Evolutionary conservation across 2,329 filamentous ascomycete species (phyloP).

Genomic region (Xylariomycetidae sp.): DNA sequence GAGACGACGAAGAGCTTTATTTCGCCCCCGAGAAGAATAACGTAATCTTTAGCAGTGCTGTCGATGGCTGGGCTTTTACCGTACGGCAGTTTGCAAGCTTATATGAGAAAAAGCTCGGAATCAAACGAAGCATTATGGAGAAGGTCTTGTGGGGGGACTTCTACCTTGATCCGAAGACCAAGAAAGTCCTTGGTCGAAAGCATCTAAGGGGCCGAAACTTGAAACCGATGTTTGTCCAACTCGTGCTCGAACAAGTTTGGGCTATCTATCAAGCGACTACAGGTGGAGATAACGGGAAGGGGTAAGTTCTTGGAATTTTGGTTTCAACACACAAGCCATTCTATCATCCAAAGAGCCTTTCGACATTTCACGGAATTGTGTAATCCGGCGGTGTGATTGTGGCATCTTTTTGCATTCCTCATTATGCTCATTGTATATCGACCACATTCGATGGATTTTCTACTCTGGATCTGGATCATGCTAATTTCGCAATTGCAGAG

Average conservation of each 20-base stretch:
- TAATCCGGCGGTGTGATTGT: too few species aligned
- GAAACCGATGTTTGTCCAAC: slow-evolving; percentile 96
- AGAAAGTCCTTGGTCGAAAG: slow-evolving; percentile 83
- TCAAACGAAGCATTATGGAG: slow-evolving; percentile 82
- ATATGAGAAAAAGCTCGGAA: slow-evolving; percentile 95
- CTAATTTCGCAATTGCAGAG: too few species aligned
- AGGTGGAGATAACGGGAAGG: slow-evolving; percentile 75
- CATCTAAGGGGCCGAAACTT: slow-evolving; percentile 87
- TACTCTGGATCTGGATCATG: too few species aligned
- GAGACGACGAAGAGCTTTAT: slow-evolving; percentile 94
- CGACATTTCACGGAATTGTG: too few species aligned
- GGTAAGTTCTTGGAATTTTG: slow-evolving; percentile 45
- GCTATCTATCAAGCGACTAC: slow-evolving; percentile 89
- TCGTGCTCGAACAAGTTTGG: slow-evolving; percentile 95
- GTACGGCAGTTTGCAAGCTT: slow-evolving; percentile 87
- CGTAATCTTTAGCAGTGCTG: slow-evolving; percentile 95
- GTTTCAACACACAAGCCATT: background rate
- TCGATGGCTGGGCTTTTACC: slow-evolving; percentile 99
- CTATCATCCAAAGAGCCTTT: too few species aligned
- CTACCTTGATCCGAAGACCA: slow-evolving; percentile 95
- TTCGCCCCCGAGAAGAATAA: slow-evolving; percentile 98
- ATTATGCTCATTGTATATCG: too few species aligned
- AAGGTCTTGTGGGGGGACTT: slow-evolving; percentile 97
- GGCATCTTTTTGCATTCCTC: too few species aligned
- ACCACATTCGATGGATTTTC: too few species aligned